These are phyloP conservation scores for Solanum megistacrolobum DNA, from an alignment of 257 asterid species.

Conservation along the genomic window DNA sequence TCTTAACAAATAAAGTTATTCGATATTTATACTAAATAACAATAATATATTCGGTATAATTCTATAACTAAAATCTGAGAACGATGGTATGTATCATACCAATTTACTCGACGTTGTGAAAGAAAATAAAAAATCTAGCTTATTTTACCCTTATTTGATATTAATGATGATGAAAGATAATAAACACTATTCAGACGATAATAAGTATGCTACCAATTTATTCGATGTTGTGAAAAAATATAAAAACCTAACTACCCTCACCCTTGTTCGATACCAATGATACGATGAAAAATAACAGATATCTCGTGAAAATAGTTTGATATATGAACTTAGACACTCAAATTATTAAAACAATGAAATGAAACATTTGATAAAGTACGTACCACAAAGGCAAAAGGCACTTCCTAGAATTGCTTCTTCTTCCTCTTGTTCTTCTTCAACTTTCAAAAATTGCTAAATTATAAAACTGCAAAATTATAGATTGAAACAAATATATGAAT, in stretches of 20 bases:
- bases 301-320: too few species aligned
- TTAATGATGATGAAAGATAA: too few species aligned
- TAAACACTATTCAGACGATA: too few species aligned
- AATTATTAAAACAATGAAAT: too few species aligned
- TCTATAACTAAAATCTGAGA: fast-evolving
- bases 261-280: fast-evolving
- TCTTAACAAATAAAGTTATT: neutral
- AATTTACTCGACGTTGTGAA: neutral
- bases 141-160: neutral
- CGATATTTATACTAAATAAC: fast-evolving
- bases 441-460: neutral
- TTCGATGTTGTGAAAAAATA: too few species aligned
- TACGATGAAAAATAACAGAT: too few species aligned
- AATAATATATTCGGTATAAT: too few species aligned
- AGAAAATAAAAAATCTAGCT: too few species aligned
- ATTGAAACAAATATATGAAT: neutral
- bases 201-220: too few species aligned
- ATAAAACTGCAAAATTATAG: neutral
- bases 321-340: neutral
- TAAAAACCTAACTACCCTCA: neutral
- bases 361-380: neutral
- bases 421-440: neutral
- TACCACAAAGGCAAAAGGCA: neutral
- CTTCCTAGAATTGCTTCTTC: neutral
- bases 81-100: too few species aligned